A percentile compares a stretch with the other conserved stretches of the same genome.
Evolutionary conservation across 106 monocot genomes (phyloP).

Genomic region (Apostasia shenzhenica): DNA sequence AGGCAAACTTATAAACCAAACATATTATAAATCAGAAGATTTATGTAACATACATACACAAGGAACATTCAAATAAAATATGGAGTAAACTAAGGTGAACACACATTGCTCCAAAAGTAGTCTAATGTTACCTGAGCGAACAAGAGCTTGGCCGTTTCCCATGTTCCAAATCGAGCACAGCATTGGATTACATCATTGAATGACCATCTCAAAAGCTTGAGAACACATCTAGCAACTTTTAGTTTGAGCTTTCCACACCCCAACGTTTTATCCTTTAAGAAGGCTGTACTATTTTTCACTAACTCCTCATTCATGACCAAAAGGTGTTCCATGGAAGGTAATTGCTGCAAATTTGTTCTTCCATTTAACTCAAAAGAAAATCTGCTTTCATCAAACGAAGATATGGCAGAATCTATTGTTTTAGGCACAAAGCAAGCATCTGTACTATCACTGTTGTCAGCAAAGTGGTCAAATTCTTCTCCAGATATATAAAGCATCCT

Average conservation of each 20-base stretch:
- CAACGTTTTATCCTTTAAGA: constrained; percentile 2
- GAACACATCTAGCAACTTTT: constrained; percentile 12
- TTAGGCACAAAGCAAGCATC: constrained; percentile 1
- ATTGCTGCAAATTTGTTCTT: background rate
- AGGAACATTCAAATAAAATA: too few species aligned
- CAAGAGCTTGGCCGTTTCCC: constrained; percentile 47
- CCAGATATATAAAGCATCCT: background rate
- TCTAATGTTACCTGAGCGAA: constrained; percentile 44
- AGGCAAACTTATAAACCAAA: too few species aligned
- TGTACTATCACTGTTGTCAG: background rate
- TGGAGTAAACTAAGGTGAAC: too few species aligned
- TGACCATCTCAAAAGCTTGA: constrained; percentile 43
- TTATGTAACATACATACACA: too few species aligned
- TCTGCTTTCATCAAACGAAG: background rate
- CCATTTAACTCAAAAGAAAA: background rate
- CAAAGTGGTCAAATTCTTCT: background rate
- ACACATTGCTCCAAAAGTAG: too few species aligned
- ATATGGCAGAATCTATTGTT: background rate
- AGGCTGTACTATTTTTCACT: background rate
- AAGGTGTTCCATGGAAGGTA: constrained; percentile 3
- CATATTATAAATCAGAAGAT: too few species aligned
- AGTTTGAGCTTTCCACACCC: background rate
- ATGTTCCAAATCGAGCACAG: constrained; percentile 28
- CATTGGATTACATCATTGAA: constrained; percentile 54
- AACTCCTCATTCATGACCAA: constrained; percentile 2